Conservation (phyloP, 176 grass and related monocot species). For the Canna indica region DNA sequence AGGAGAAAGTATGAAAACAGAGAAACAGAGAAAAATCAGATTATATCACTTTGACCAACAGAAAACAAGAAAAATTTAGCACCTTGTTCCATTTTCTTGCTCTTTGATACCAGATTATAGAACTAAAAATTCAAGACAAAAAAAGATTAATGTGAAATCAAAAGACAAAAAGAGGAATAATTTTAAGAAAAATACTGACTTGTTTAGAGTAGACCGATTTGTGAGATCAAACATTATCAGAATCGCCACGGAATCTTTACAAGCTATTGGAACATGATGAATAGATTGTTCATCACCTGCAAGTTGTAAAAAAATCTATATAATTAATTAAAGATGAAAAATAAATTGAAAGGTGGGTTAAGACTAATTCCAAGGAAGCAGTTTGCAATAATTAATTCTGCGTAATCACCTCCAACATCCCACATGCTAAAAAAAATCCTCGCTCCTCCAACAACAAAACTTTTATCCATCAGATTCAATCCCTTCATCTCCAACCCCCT, state of each 20-base stretch:
- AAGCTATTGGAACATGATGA: slow-evolving; percentile 79
- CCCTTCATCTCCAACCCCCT: slow-evolving; percentile 77
- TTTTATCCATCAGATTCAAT: slow-evolving; percentile 97
- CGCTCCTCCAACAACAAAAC: slow-evolving; percentile 47
- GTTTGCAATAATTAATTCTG: no score
- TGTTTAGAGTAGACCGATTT: slow-evolving; percentile 82
- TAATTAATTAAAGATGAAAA: slow-evolving; percentile 1
- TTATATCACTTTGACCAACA: slow-evolving; percentile 5
- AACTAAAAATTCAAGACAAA: slow-evolving; percentile 27
- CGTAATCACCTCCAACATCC: slow-evolving; percentile 80
- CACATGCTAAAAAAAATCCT: slow-evolving; percentile 80
- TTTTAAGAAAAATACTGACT: slow-evolving; percentile 34
- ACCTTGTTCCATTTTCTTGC: slow-evolving; percentile 99
- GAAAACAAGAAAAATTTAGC: neutral
- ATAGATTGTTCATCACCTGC: slow-evolving; percentile 51
- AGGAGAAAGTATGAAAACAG: neutral
- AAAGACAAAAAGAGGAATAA: neutral
- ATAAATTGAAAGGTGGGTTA: neutral
- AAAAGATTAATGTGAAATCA: no score
- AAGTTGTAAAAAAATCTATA: slow-evolving; percentile 14
- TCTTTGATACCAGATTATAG: slow-evolving; percentile 81
- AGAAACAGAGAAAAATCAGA: neutral
- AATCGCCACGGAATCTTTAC: slow-evolving; percentile 92
- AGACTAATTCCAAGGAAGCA: no score
- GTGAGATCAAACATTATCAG: slow-evolving; percentile 98